These are phyloP conservation scores for Mortierella sp. DNA, from an alignment of 371 early-diverging fungal species.

Conservation along the genomic window DNA sequence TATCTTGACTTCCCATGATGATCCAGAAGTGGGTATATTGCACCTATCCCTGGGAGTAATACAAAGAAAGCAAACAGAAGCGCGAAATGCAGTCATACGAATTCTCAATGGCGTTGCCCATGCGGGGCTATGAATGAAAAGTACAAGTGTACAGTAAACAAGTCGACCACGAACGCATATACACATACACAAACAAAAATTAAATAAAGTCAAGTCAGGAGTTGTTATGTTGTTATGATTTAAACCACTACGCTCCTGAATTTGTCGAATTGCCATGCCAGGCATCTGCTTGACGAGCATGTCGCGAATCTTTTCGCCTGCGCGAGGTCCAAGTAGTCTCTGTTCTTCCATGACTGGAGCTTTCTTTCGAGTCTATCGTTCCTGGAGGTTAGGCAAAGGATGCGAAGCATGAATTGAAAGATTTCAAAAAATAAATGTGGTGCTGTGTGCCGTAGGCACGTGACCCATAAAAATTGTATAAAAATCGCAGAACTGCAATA, in stretches of 20 bases:
- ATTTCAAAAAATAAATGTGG: no score
- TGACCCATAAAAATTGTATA: no score
- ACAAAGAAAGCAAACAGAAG: constrained; percentile 4
- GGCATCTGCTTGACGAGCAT: constrained; percentile 54
- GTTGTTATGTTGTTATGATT: constrained; percentile 46
- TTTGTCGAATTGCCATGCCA: constrained; percentile 34
- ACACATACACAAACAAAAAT: no score
- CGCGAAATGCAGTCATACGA: constrained; percentile 40
- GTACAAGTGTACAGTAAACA: background rate
- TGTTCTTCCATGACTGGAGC: constrained; percentile 36
- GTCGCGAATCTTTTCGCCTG: constrained; percentile 55
- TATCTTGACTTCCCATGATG: constrained; percentile 67
- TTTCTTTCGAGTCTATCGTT: constrained; percentile 1
- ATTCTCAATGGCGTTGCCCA: constrained; percentile 27
- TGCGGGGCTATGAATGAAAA: constrained; percentile 25
- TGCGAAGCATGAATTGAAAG: no score
- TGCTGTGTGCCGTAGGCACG: no score
- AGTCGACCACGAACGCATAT: no score
- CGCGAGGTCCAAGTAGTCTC: constrained; percentile 42
- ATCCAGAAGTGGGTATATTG: constrained; percentile 73
- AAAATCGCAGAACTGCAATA: no score
- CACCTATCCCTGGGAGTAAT: constrained; percentile 65
- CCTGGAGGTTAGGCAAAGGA: background rate
- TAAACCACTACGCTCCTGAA: constrained; percentile 40
- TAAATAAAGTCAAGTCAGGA: background rate